phyloP scores from a whole-genome alignment of 768 basidiomycete genomes.

The Boletus reticulatus region DNA sequence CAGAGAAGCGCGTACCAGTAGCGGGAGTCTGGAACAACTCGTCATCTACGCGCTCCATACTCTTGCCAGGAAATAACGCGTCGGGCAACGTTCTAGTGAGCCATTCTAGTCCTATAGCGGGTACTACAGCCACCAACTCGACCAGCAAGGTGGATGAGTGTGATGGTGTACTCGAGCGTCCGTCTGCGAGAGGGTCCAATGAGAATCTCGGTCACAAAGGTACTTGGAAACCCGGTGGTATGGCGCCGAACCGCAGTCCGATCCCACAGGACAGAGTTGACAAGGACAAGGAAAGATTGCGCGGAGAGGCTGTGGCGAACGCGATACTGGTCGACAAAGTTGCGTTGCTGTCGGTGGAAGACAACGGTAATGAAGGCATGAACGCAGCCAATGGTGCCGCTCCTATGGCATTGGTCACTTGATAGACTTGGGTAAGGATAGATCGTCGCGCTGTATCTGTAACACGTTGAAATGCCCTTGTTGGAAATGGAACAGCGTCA shows the following conservation, averaged over 20 bases:
- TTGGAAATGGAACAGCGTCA: constrained; percentile 9
- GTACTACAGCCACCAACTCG: constrained; percentile 1
- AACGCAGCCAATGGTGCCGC: constrained; percentile 11
- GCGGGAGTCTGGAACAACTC: constrained; percentile 73
- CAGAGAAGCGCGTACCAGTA: constrained; percentile 55
- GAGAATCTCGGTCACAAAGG: constrained; percentile 40
- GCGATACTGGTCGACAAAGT: constrained; percentile 39
- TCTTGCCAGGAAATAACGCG: constrained; percentile 39
- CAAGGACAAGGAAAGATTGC: constrained; percentile 35
- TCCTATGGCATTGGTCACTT: constrained; percentile 26
- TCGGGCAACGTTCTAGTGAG: constrained; percentile 37
- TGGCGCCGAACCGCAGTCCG: constrained; percentile 12
- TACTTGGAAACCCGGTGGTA: constrained; percentile 20
- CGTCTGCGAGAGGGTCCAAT: constrained; percentile 42
- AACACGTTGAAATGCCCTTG: not conserved
- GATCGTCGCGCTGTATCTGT: not conserved
- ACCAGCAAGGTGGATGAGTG: constrained; percentile 40
- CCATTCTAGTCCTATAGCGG: constrained; percentile 30
- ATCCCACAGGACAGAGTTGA: constrained; percentile 22
- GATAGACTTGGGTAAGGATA: constrained; percentile 21
- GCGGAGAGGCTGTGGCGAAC: constrained; percentile 34
- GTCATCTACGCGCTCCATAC: constrained; percentile 48
- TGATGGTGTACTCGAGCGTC: constrained; percentile 47
- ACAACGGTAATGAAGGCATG: constrained; percentile 14
- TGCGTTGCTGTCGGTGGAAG: constrained; percentile 37